Conservation (phyloP, 2,329 filamentous ascomycete species). For the Apiospora saccharicola region DNA sequence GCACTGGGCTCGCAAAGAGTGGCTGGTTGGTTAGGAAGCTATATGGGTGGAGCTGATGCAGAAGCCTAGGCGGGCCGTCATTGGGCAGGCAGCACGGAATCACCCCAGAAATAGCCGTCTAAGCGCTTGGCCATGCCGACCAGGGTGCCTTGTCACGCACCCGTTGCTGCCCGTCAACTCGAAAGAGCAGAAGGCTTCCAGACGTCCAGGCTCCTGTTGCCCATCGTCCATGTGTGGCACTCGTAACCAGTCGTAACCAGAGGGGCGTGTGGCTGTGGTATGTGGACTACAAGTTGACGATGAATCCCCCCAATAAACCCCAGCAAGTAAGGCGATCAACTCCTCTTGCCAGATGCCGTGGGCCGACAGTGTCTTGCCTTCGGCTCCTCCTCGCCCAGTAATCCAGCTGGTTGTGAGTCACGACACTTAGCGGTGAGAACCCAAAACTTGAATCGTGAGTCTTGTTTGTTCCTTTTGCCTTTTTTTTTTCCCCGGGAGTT, state of each 20-base stretch:
- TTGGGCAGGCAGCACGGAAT: constrained; percentile 36
- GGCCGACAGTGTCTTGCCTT: constrained; percentile 15
- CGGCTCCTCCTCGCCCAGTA: constrained; percentile 8
- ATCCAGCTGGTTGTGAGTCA: constrained; percentile 2
- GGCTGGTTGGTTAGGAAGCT: constrained; percentile 41
- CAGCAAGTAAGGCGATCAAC: constrained; percentile 15
- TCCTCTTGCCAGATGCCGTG: neutral
- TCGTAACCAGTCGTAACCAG: neutral
- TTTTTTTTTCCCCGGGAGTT: neutral
- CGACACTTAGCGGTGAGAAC: constrained; percentile 4
- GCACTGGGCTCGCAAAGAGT: constrained; percentile 32
- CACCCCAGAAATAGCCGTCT: constrained; percentile 40
- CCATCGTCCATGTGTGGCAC: neutral
- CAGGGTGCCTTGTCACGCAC: constrained; percentile 36
- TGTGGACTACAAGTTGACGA: constrained; percentile 21
- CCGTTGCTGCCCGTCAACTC: neutral
- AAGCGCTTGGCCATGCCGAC: constrained; percentile 40
- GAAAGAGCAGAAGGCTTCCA: neutral
- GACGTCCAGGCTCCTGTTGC: neutral
- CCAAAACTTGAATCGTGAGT: constrained; percentile 4
- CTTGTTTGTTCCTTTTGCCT: neutral
- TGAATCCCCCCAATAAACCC: neutral
- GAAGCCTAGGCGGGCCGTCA: constrained; percentile 35
- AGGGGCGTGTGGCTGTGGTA: neutral
- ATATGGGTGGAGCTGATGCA: constrained; percentile 35